These are phyloP conservation scores for Mucor saturninus DNA, from an alignment of 371 early-diverging fungal genomes.

Conservation along the genomic window DNA sequence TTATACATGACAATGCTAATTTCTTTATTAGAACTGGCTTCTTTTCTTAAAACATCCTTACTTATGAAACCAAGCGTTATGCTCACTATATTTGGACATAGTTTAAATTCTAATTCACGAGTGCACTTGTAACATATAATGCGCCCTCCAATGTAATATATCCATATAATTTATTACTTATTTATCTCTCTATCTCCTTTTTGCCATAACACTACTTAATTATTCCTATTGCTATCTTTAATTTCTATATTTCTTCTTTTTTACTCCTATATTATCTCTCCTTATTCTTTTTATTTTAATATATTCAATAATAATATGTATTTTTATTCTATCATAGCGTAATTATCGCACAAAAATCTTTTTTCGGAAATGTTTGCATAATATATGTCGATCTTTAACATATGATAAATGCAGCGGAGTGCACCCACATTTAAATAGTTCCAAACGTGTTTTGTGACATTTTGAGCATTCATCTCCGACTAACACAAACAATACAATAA, in stretches of 20 bases:
- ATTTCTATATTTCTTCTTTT: neutral
- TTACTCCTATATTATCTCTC: neutral
- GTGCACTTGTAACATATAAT: neutral
- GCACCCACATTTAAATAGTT: too few relatives aligned
- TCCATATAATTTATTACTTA: neutral
- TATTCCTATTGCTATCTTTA: neutral
- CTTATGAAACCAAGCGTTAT: neutral
- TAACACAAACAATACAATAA: too few relatives aligned
- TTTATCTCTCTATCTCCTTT: neutral
- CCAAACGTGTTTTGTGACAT: too few relatives aligned
- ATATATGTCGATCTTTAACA: too few relatives aligned
- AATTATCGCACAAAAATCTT: too few relatives aligned
- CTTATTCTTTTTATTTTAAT: neutral
- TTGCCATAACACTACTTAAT: neutral
- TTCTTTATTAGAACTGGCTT: conserved; percentile 18
- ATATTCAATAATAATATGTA: too few relatives aligned
- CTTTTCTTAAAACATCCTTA: conserved; percentile 14
- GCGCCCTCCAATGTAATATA: neutral
- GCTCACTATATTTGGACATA: neutral
- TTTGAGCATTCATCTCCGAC: too few relatives aligned
- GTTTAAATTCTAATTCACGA: too few relatives aligned
- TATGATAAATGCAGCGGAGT: too few relatives aligned
- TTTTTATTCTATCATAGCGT: too few relatives aligned
- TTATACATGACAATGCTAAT: neutral
- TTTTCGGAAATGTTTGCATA: too few relatives aligned